These are phyloP conservation scores for Chalara sp. DNA, from an alignment of 2,329 filamentous ascomycete species.

Conservation along the genomic window DNA sequence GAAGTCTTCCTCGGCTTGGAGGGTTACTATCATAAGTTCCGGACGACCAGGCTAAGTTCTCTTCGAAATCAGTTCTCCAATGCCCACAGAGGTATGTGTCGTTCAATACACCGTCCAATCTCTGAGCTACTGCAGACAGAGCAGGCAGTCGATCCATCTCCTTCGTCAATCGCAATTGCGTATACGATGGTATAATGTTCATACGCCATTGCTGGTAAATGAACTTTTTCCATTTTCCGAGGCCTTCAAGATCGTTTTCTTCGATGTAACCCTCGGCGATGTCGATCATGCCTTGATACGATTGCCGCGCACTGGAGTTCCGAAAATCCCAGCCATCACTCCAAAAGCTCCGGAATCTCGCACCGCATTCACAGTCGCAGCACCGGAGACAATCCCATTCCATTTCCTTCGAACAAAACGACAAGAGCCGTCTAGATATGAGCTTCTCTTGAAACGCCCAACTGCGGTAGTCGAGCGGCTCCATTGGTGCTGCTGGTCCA, in stretches of 20 bases:
- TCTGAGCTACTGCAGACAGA: neutral
- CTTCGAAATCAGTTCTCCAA: no score
- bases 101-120: no score
- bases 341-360: neutral
- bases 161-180: neutral
- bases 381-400: neutral
- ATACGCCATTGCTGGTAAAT: no score
- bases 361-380: neutral
- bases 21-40: no score
- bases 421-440: neutral
- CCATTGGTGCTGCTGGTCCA: neutral
- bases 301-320: neutral
- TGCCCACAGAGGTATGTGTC: no score
- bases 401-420: neutral
- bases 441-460: neutral
- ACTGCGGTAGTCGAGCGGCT: neutral
- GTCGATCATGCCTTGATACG: neutral
- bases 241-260: neutral
- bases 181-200: neutral
- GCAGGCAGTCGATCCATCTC: neutral
- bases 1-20: no score
- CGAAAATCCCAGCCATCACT: neutral
- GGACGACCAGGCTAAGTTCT: no score
- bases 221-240: neutral
- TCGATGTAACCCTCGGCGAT: neutral